Evolutionary conservation across 176 grass and related monocot species (phyloP), one percentile per base, ranked within the genome.

Genomic region (Rhynchospora pubera): DNA sequence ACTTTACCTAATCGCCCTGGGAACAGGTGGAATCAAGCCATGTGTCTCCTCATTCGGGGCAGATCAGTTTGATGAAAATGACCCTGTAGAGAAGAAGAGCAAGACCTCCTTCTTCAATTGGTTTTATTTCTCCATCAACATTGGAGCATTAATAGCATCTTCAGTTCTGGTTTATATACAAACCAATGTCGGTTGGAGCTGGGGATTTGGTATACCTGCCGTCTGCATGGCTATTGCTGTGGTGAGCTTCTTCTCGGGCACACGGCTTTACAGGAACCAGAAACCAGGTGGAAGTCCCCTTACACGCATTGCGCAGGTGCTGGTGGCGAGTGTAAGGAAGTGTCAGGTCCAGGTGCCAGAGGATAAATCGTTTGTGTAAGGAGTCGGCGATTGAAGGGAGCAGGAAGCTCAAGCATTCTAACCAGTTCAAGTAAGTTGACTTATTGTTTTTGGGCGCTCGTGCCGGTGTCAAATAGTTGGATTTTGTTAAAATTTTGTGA

Each of bases 121-220:
- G 93, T 97, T 97, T 78, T 97, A 97, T 84, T 89, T 97, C 85
- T 97, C 93, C 19, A 93, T 97, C 80, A 97, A 97, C 76, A 91
- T 97, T 42, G 93, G 93, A 6, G 93, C 91, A 43, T 84, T 97
- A n/a, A 82, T 97, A 59, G 93, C 93, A 16, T 82, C 89, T 26
- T 91, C 93, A 2, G 91, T 93, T 85, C 84, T 97, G 64, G 91
- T 97, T 12, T 97, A 90, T 79, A 88, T 97, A 79, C 93, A 97
- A 91, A 89, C 85, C n/a, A 89, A 91, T 84, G 87, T 89, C 1
- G 93, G 93, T 55, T 97, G 93, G 93, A 50, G 87, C 4, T 97
- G 93, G 93, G 93, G 93, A 56, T 97, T 97, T 59, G 93, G 93
- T 79, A 89, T 97, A 72, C 93, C 93, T 0, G 93, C 93, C 9